phyloP scores from a whole-genome alignment of 2,329 filamentous ascomycete genomes.

The Ophiostoma tasmaniense region DNA sequence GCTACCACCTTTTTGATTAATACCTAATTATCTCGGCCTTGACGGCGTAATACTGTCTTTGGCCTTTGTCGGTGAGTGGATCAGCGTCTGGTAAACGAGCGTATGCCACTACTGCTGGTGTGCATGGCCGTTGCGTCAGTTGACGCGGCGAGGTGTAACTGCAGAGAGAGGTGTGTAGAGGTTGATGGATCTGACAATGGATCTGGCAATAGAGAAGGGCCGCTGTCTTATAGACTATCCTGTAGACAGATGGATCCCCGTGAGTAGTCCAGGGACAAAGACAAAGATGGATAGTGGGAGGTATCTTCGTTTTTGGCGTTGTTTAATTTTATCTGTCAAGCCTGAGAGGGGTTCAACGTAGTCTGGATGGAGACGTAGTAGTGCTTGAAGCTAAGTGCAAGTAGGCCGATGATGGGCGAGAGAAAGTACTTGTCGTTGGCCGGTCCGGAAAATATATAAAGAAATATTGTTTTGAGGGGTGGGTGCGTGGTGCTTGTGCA shows the following conservation, averaged over 20 bases:
- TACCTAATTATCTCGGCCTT: neutral
- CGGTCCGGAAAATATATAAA: neutral
- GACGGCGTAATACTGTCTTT: neutral
- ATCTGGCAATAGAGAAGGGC: neutral
- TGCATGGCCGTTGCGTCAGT: neutral
- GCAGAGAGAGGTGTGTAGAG: neutral
- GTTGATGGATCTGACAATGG: neutral
- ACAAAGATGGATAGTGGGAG: neutral
- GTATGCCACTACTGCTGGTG: neutral
- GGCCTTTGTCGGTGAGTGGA: neutral
- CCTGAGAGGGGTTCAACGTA: constrained; percentile 8
- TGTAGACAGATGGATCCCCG: neutral
- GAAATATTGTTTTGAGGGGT: neutral
- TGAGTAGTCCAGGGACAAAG: neutral
- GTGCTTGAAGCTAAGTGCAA: constrained; percentile 17
- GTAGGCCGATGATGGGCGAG: constrained; percentile 11
- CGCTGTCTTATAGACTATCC: neutral
- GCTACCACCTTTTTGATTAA: neutral
- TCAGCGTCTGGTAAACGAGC: neutral
- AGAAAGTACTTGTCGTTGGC: neutral
- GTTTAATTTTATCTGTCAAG: constrained; percentile 3
- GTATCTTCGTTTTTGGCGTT: neutral
- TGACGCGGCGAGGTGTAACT: neutral
- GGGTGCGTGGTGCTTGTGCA: neutral
- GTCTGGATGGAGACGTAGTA: constrained; percentile 15